Evolutionary conservation across 495 filamentous ascomycete species (phyloP), one percentile per base, ranked within the genome.

Genomic region (Daldinia decipiens): DNA sequence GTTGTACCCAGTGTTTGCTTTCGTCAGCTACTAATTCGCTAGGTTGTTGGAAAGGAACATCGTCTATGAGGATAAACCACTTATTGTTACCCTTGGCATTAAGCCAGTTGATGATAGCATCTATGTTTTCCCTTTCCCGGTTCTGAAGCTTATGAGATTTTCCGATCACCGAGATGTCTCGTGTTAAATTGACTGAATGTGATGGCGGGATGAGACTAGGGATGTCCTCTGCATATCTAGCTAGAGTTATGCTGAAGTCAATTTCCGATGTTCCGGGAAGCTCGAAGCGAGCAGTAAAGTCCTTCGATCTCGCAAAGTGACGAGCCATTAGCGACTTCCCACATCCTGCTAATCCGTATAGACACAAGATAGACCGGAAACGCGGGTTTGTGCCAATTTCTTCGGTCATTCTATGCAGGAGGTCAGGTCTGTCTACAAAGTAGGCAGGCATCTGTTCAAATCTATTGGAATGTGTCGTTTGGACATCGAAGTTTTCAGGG

Each of bases 31-130:
- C 11, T 0, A 1, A 1, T 15, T 26, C 9, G 8, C 13, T 26
- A 0, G 2, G 9, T 1, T 26, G 1, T 11, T 26, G 21, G 4
- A 26, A 15, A 26, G 11, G 1, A 26, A 51, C 21, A 21, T 51
- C 45, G 9, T 51, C 45, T 51, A 51, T 51, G 21, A 51, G 45
- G 45, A 51, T 51, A 24, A 51, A 51, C 45, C 45, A 51, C 45
- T 17, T 24, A 12, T 1, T 51, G 3, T 51, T 51, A 8, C 45
- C 45, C 3, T 26, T 51, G 0, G 45, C 1, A 3, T 51, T 51
- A 26, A 51, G 9, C 45, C 45, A 51, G 0, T 51, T 13, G 2
- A 51, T 21, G 45, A 51, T 51, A 17, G 45, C 21, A 3, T 51
- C 45, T 11, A 51, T 51, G 2, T 5, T 21, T 51, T 24, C 11